Conservation (phyloP, 352 stramenopile genomes). For the Pythium phragmiticola region DNA sequence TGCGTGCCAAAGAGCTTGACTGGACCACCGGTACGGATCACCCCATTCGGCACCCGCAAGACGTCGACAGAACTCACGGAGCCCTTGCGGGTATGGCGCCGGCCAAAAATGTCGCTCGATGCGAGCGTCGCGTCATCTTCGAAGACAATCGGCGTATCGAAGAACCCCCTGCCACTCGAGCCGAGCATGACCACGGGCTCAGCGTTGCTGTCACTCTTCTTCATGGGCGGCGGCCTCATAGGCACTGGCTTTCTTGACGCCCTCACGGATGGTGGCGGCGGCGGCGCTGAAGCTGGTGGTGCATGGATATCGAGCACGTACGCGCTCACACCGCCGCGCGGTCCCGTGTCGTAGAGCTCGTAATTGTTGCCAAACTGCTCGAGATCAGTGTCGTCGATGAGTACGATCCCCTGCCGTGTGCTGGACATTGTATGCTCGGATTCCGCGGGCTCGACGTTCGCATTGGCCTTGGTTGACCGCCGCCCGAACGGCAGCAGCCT, state of each 20-base stretch:
- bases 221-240: neutral
- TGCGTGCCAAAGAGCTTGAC: conserved; percentile 22
- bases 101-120: neutral
- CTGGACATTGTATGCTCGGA: neutral
- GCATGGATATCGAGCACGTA: neutral
- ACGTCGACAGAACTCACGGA: conserved; percentile 17
- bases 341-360: conserved; percentile 8
- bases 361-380: conserved; percentile 15
- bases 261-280: too few species aligned
- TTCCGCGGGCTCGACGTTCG: neutral
- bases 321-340: neutral
- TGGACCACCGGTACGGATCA: conserved; percentile 21
- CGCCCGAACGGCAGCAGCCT: conserved; percentile 11
- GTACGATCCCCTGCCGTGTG: conserved; percentile 15
- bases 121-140: conserved; percentile 1
- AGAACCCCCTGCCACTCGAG: neutral
- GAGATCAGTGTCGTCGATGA: conserved; percentile 25
- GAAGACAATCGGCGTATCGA: conserved; percentile 13
- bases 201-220: neutral
- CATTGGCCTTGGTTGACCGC: conserved; percentile 1
- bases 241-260: neutral
- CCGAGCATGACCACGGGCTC: conserved; percentile 2
- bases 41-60: conserved; percentile 12
- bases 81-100: neutral
- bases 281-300: neutral